Evolutionary conservation across 78 protist species (phyloP), one percentile per base, ranked within the genome.

Genomic region (Dictyostelium purpureum): DNA sequence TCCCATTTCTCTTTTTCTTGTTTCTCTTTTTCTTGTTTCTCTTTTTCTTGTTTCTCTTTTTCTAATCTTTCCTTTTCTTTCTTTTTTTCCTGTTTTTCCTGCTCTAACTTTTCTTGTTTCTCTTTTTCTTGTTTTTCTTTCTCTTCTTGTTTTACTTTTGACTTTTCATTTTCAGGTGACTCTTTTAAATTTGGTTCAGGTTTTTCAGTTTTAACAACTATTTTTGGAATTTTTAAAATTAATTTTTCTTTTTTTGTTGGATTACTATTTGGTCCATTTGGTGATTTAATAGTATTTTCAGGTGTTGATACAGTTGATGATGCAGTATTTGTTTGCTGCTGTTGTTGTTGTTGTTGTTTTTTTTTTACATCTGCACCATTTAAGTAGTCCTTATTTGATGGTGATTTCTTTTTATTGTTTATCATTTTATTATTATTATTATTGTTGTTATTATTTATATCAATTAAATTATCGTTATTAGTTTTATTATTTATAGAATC

Each of bases 121-220:
- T 65, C 76, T 38, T 65, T 79, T 33, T 59, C 57, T 33, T 57
- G 35, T 14, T 63, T 61, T 28, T 14, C 56, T 1, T 67, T 67
- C 19, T 75, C 80, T 28, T 1, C 33, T 33, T 63, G 26, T 31
- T 63, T 43, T 31, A 14, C 31, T 61, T 61, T 40, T 1, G 16
- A 31, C 31, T 61, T 61, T 12, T 61, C 69, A 18, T 63, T 63
- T 63, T 63, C 71, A 16, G 9, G 26, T 63, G 26, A 33, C 33
- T 63, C 71, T 63, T 63, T 43, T 33, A 63, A 63, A 33, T 63
- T 63, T 63, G 71, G 33, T 63, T 63, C 33, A 33, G 71, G 71
- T 31, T 38, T 63, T 16, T 63, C 71, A 33, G 38, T 1, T 63
- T 63, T 63, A 14, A 31, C 40, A 33, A 6, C 6, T 33, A 63